Evolutionary conservation across 371 early-diverging fungal species (phyloP).

Genomic region (Circinella umbellata): DNA sequence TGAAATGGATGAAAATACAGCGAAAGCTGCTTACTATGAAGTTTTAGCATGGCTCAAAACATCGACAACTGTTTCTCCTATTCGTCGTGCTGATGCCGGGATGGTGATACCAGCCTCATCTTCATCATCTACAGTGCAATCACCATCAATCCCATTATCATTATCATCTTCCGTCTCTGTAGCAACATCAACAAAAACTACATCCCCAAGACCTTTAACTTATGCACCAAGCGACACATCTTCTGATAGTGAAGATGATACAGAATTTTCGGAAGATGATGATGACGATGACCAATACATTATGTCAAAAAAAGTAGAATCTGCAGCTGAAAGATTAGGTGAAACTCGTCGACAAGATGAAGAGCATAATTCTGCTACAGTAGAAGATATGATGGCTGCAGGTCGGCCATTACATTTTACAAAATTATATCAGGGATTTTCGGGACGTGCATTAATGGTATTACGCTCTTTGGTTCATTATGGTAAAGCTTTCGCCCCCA

Average conservation of each 20-base stretch:
- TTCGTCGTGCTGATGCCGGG: background rate
- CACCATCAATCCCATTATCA: no score
- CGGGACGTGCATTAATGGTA: conserved; percentile 36
- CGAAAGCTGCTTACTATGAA: conserved; percentile 27
- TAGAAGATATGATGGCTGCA: conserved; percentile 17
- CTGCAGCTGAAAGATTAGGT: conserved; percentile 34
- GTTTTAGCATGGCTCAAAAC: conserved; percentile 33
- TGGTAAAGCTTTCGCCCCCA: conserved; percentile 24
- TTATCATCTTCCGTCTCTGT: background rate
- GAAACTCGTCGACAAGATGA: conserved; percentile 37
- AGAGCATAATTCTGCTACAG: conserved; percentile 25
- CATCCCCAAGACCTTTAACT: background rate
- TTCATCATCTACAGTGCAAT: no score
- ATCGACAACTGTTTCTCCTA: conserved; percentile 1
- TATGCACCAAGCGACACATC: conserved; percentile 4
- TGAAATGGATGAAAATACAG: conserved; percentile 28
- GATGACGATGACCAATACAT: conserved; percentile 15
- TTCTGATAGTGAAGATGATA: conserved; percentile 5
- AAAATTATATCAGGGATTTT: conserved; percentile 37
- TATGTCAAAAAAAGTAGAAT: conserved; percentile 24
- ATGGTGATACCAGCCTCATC: background rate
- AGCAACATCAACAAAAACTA: background rate
- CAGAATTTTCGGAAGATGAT: conserved; percentile 6
- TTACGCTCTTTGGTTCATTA: conserved; percentile 37
- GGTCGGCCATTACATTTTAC: conserved; percentile 17